Base-by-base conservation (phyloP, 116 monocot genomes). In the Trichopus zeylanicus region DNA sequence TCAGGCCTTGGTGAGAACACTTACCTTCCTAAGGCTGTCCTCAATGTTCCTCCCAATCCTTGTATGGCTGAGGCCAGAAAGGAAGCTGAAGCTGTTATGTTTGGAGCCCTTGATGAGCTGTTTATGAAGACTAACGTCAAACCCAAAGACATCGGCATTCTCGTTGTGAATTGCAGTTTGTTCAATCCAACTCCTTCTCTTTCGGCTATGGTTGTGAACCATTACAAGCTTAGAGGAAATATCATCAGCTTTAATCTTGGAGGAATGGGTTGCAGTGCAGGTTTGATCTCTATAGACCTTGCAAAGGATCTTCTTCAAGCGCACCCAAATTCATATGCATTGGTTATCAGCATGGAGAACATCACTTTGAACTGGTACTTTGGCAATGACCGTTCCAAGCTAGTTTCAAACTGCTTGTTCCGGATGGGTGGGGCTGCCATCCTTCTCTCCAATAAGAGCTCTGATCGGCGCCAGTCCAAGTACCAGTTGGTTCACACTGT, bases 161-260 rank as follows among this genome's bases (percentile, higher is more conserved):
- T 89, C 46, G 61, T 89, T 9, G 81, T 89, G 30, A 89, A 89
- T 42, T 84, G 89, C 53, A 84, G 84, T 72, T 48, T 89, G 54
- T 89, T 89, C 75, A 89, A 89, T 51, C 89, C 89, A 7, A 89
- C 89, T 13, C 89, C 89, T 3, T 89, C 89, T 3, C 84, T 89
- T 0, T 89, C 89, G 0, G 84, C 84, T 18, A 89, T 89, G 89
- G 71, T 89, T 20, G 78, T 88, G 15, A 88, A 88, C 63, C 88
- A 83, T 39, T 88, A 88, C 80, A 88, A 78, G 75, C 75, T 84
- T 2, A 55, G 84, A 25, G 89, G 89, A 8, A 84, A 89, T 67
- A 70, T 89, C 20, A 29, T 78, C 19, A 89, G 84, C 73, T 81
- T 78, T 34, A 89, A 89, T 26, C 73, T 89, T 2, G 89, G 89